These are phyloP conservation scores for Wilhelminamyces savonicus DNA, from an alignment of 805 yeast species.

Conservation along the genomic window DNA sequence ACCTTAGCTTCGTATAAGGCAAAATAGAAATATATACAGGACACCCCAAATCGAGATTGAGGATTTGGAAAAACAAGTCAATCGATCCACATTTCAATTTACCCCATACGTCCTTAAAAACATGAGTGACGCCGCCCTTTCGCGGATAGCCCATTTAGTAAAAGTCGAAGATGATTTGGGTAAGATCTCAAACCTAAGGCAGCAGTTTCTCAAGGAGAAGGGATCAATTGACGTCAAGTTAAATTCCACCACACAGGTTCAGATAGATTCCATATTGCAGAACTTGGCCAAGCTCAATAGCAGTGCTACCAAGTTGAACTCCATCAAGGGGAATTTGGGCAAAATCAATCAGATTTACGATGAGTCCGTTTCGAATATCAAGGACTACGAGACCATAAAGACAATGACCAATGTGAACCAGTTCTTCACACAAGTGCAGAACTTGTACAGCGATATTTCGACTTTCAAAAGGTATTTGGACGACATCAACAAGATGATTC, in stretches of 20 bases:
- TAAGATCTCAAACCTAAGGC: conserved; percentile 45
- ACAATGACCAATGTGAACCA: conserved; percentile 63
- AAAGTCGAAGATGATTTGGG: conserved; percentile 48
- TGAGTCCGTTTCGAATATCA: conserved; percentile 54
- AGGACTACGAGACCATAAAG: conserved; percentile 63
- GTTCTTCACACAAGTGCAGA: conserved; percentile 63
- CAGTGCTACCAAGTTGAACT: conserved; percentile 27
- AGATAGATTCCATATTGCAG: conserved; percentile 48
- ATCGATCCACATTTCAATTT: too few relatives aligned
- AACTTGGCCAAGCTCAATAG: conserved; percentile 47
- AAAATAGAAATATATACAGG: too few relatives aligned
- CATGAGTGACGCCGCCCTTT: conserved; percentile 37
- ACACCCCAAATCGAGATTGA: too few relatives aligned
- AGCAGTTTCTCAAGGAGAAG: conserved; percentile 62
- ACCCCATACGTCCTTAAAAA: too few relatives aligned
- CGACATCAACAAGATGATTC: conserved; percentile 48
- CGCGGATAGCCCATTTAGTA: conserved; percentile 32
- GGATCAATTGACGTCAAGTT: conserved; percentile 70
- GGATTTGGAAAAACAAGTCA: too few relatives aligned
- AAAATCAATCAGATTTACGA: conserved; percentile 45
- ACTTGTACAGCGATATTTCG: conserved; percentile 56
- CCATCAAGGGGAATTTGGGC: conserved; percentile 33
- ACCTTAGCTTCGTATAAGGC: too few relatives aligned
- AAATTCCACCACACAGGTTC: conserved; percentile 60
- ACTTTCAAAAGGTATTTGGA: conserved; percentile 47